phyloP scores from a whole-genome alignment of 768 basidiomycete genomes.

The Baorangia bicolor region DNA sequence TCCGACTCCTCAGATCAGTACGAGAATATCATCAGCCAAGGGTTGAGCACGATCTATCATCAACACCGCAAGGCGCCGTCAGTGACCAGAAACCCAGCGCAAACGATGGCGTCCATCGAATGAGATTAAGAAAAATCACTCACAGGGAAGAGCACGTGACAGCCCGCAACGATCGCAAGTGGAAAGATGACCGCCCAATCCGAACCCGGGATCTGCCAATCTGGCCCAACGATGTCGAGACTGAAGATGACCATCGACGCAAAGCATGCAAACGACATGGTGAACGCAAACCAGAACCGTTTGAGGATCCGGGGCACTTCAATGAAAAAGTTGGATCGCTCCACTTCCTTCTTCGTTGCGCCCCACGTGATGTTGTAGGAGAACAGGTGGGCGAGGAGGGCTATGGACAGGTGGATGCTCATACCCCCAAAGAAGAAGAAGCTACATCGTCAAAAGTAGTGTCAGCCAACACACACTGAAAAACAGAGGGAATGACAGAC shows the following conservation, averaged over 20 bases:
- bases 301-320: conserved; percentile 83
- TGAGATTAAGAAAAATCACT: conserved; percentile 28
- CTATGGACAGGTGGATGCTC: conserved; percentile 49
- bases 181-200: conserved; percentile 81
- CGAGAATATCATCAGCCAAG: conserved; percentile 86
- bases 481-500: conserved; percentile 6
- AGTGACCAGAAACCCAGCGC: background rate
- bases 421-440: conserved; percentile 59
- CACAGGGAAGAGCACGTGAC: conserved; percentile 76
- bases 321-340: conserved; percentile 86
- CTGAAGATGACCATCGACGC: conserved; percentile 58
- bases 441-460: conserved; percentile 6
- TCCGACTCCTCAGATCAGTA: conserved; percentile 29
- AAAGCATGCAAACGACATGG: conserved; percentile 51
- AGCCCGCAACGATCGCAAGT: conserved; percentile 61
- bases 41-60: conserved; percentile 74
- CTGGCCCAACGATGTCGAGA: conserved; percentile 51
- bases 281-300: conserved; percentile 69
- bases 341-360: conserved; percentile 77
- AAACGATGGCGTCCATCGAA: background rate
- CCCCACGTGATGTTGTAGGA: conserved; percentile 62
- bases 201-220: conserved; percentile 59
- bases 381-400: conserved; percentile 57
- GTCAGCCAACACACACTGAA: background rate
- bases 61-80: background rate